Base-by-base conservation (phyloP, 108 stramenopile species). In the Pseudonitzschia delicatissima region DNA sequence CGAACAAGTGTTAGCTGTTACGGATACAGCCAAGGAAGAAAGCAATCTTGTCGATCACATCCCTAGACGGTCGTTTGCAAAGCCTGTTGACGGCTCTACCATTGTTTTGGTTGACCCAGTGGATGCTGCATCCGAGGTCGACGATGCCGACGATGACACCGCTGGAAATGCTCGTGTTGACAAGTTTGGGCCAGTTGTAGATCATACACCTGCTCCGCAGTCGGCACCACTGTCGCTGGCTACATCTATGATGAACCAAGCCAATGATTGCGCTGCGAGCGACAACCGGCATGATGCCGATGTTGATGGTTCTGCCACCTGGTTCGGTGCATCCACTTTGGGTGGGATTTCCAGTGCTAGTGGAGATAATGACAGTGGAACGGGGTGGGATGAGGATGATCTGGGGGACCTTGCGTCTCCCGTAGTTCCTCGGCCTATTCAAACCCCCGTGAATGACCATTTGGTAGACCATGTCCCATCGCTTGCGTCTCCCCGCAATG, bases 111-210 rank as follows among this genome's bases (percentile, higher is more conserved):
- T 65, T 9, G 71, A 72, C 32, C 71, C 71, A 28, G 9, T 36
- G 36, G 71, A 72, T 66, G 72, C 34, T n/a, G 57, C 15, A 1
- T 66, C 72, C 18, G 59, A 57, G 45, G 65, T 36, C 2, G 72
- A 53, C 57, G 62, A 67, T 37, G 52, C 45, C 33, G 58, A 73
- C 17, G 44, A 71, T 26, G 61, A 59, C 23, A 66, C 60, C 7
- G 36, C 39, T 26, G 63, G 23, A 11, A 61, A 57, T 15, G 45
- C 27, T 31, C 27, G 45, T 12, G 27, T 34, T 33, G 62, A 32
- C 45, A 21, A 49, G 9, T 79, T 59, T 45, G 78, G 78, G 1
- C 68, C 64, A n/a, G 57, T 79, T 51, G 78, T 79, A 8, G 78
- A 79, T 36, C 73, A 71, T 31, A 79, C 78, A 28, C 78, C 78